Base-by-base conservation (phyloP, 176 grass and related monocot genomes). In the Areca catechu region DNA sequence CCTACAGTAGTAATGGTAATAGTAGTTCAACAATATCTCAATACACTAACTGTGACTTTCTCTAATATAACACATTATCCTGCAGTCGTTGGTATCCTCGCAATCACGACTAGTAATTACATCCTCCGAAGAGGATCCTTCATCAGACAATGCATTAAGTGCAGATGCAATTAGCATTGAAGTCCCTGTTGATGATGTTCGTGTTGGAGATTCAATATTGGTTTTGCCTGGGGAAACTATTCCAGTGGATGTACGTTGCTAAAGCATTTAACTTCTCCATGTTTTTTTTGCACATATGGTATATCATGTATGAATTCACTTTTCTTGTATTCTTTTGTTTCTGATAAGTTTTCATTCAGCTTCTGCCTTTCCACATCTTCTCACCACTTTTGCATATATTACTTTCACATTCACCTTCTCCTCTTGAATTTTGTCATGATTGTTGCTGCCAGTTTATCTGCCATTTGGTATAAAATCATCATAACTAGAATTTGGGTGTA, bases 201-300 rank as follows among this genome's bases (percentile, higher is more conserved):
- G 86, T 74, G 75, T 84, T 75, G 92, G 92, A 90, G 92, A 96
- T 49, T 79, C 80, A 15, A 67, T 96, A 79, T 72, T 96, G 61
- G 83, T 96, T 73, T 82, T 96, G 19, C 86, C 92, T 51, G 92
- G 92, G 75, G 92, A 96, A 79, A 96, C 80, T 20, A 90, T 96
- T 49, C 86, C 92, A 58, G 83, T 96, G 20, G 92, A 96, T 88
- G 92, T 96, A 96, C 68, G 85, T 50, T 58, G 18, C 69, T 16
- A 22, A 22, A 22, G 20, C 28, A 56, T 15, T 16, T 19, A 43
- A 43, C 37, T 49, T 59, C 24, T 54, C 60, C 10, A 14, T 43
- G 7, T 4, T 10, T 49, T 9, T 34, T 16, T 34, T 49, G 29
- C 34, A 0, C 21, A 48, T 20, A 22, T 62, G 48, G 14, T 5